A percentile compares a stretch with the other conserved stretches of the same genome.
Evolutionary conservation across 2,329 filamentous ascomycete species (phyloP).

Genomic region (Calonectria montana): DNA sequence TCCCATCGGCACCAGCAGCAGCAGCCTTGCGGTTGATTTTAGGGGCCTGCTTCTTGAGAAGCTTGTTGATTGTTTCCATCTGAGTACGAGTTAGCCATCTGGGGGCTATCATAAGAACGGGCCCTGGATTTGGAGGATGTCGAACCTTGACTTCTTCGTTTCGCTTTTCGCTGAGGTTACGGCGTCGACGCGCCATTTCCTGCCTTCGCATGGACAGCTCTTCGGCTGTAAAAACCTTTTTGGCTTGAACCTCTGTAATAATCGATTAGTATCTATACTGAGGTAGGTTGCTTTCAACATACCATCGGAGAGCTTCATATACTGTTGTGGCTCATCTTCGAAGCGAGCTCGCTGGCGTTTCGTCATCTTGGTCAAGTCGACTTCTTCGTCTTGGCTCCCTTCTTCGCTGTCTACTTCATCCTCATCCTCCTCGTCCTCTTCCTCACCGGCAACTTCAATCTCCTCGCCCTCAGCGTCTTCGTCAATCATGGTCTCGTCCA

Average conservation of each 20-base stretch:
- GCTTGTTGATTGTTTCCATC: conserved; percentile 93
- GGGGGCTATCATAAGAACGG: conserved; percentile 9
- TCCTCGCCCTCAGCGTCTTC: conserved; percentile 63
- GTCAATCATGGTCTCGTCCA: conserved; percentile 59
- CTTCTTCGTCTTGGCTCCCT: conserved; percentile 61
- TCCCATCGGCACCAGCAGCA: conserved; percentile 51
- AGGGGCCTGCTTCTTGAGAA: conserved; percentile 86
- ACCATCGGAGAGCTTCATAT: conserved; percentile 72
- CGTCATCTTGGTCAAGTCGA: conserved; percentile 70
- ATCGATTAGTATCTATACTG: conserved; percentile 17
- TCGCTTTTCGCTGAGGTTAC: conserved; percentile 73
- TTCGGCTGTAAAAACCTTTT: conserved; percentile 71
- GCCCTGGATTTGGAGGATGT: background rate
- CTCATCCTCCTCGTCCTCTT: conserved; percentile 56
- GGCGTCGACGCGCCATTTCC: conserved; percentile 70
- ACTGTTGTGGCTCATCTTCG: conserved; percentile 65
- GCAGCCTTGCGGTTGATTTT: conserved; percentile 72
- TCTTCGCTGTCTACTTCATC: conserved; percentile 56
- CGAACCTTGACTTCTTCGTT: conserved; percentile 73
- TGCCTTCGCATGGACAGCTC: conserved; percentile 71
- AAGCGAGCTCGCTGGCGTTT: conserved; percentile 70
- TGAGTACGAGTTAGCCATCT: conserved; percentile 48
- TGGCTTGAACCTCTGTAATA: conserved; percentile 69
- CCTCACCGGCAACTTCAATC: conserved; percentile 54
- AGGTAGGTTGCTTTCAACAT: conserved; percentile 39